Evolutionary conservation across 2,329 filamentous ascomycete species (phyloP).

Genomic region (Fusarium sambucinum): DNA sequence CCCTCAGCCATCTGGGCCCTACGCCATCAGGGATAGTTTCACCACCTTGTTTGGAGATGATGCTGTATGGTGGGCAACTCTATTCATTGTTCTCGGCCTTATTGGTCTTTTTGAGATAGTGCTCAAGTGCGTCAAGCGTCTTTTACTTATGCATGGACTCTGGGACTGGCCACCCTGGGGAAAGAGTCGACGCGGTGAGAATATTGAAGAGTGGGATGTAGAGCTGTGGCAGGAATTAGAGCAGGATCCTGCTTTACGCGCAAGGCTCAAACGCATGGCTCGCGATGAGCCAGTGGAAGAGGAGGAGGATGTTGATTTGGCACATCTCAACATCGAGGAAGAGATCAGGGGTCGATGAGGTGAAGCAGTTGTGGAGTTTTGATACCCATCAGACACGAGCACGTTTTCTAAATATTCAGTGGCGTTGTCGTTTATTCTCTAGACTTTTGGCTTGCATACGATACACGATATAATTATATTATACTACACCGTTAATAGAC

Average conservation of each 20-base stretch:
- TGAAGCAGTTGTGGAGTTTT: slow-evolving; percentile 32
- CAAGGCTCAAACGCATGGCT: slow-evolving; percentile 58
- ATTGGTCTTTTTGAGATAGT: slow-evolving; percentile 75
- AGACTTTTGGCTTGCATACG: slow-evolving; percentile 16
- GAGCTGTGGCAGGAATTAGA: slow-evolving; percentile 71
- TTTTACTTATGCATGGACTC: slow-evolving; percentile 59
- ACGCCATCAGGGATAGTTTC: slow-evolving; percentile 77
- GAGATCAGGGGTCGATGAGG: slow-evolving; percentile 28
- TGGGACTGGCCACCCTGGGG: slow-evolving; percentile 63
- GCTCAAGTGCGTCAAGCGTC: slow-evolving; percentile 63
- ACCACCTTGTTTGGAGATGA: slow-evolving; percentile 75
- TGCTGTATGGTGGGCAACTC: slow-evolving; percentile 78
- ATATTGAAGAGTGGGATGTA: slow-evolving; percentile 64
- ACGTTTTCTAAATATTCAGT: slow-evolving; percentile 16
- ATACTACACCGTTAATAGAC: not conserved
- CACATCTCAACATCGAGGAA: slow-evolving; percentile 33
- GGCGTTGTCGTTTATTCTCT: slow-evolving; percentile 7
- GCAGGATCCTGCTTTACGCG: slow-evolving; percentile 60
- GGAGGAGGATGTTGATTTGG: slow-evolving; percentile 42
- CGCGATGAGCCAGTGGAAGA: slow-evolving; percentile 50
- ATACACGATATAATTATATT: slow-evolving; percentile 21
- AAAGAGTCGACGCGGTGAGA: slow-evolving; percentile 50
- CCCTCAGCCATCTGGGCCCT: slow-evolving; percentile 61
- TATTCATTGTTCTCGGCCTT: slow-evolving; percentile 72
- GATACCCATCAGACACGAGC: slow-evolving; percentile 45